Percentiles rank a stretch among this genome's conserved stretches.
These are phyloP conservation scores for Holtermannia corniformis DNA, from an alignment of 768 basidiomycete species.

Conservation along the genomic window DNA sequence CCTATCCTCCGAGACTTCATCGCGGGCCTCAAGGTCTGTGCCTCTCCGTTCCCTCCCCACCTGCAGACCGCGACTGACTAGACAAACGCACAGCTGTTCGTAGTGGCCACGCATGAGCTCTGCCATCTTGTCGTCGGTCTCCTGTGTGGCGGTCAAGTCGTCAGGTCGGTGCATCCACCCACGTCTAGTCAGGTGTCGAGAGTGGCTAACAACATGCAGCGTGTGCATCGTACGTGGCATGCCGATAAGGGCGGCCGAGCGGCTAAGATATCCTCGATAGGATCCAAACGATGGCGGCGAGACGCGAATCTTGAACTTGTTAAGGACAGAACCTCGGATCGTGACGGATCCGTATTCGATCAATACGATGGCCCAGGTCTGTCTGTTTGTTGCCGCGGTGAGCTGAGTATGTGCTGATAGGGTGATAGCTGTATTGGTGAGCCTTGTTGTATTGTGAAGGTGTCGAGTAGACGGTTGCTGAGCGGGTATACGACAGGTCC, in stretches of 20 bases:
- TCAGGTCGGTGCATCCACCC: slow-evolving; percentile 8
- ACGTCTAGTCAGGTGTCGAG: background rate
- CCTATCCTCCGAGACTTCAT: slow-evolving; percentile 37
- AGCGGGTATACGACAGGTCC: background rate
- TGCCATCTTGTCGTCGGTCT: slow-evolving; percentile 35
- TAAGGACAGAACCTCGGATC: slow-evolving; percentile 25
- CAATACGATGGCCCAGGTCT: background rate
- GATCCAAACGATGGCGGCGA: slow-evolving; percentile 36
- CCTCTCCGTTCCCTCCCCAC: background rate
- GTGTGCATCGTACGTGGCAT: slow-evolving; percentile 5
- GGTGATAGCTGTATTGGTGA: slow-evolving; percentile 35
- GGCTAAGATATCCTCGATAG: background rate
- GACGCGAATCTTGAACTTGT: slow-evolving; percentile 30
- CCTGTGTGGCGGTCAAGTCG: slow-evolving; percentile 37
- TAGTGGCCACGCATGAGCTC: slow-evolving; percentile 35
- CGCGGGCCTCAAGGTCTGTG: slow-evolving; percentile 35
- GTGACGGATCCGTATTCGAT: slow-evolving; percentile 32
- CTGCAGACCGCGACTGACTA: background rate
- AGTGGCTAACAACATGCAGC: background rate
- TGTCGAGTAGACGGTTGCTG: background rate
- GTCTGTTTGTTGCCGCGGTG: background rate
- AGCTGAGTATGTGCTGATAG: background rate
- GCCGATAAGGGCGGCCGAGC: background rate
- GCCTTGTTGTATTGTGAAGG: background rate
- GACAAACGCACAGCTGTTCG: slow-evolving; percentile 33